A percentile compares a stretch with the other conserved stretches of the same genome.
phyloP scores from a whole-genome alignment of 768 basidiomycete genomes.

The Psilocybe sp. region DNA sequence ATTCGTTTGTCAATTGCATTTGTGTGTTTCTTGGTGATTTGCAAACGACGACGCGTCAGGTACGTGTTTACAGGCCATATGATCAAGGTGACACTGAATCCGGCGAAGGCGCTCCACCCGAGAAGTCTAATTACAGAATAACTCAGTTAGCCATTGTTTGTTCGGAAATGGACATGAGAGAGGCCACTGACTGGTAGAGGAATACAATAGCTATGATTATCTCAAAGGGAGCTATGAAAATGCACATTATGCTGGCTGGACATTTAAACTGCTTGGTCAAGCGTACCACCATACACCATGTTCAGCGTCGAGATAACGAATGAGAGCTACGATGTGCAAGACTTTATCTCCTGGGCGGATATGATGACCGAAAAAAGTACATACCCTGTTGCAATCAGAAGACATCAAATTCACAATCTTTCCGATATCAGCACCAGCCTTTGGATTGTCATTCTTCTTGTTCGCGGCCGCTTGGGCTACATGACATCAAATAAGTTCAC shows the following conservation, averaged over 20 bases:
- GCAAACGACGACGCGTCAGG: slow-evolving; percentile 55
- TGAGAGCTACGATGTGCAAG: slow-evolving; percentile 27
- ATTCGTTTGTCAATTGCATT: slow-evolving; percentile 74
- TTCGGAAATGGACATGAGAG: too few relatives aligned
- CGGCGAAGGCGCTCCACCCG: slow-evolving; percentile 71
- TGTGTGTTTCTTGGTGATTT: slow-evolving; percentile 57
- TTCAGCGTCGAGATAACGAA: slow-evolving; percentile 55
- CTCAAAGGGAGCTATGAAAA: slow-evolving; percentile 63
- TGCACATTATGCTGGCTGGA: neutral
- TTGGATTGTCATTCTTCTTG: slow-evolving; percentile 51
- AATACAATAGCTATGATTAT: slow-evolving; percentile 69
- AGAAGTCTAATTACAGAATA: slow-evolving; percentile 36
- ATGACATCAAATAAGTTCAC: slow-evolving; percentile 30
- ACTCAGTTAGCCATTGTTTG: too few relatives aligned
- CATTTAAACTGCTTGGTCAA: too few relatives aligned
- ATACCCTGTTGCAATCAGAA: slow-evolving; percentile 59
- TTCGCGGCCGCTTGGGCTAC: slow-evolving; percentile 17
- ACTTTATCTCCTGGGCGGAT: too few relatives aligned
- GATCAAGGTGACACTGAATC: slow-evolving; percentile 63
- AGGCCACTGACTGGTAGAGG: slow-evolving; percentile 50
- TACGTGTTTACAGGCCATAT: slow-evolving; percentile 73
- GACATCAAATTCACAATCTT: slow-evolving; percentile 92
- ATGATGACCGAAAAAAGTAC: too few relatives aligned
- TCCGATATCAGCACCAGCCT: slow-evolving; percentile 80
- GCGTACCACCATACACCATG: slow-evolving; percentile 63